These are phyloP conservation scores for Cyclospora cayetanensis DNA, from an alignment of 169 alveolate species.

Conservation along the genomic window DNA sequence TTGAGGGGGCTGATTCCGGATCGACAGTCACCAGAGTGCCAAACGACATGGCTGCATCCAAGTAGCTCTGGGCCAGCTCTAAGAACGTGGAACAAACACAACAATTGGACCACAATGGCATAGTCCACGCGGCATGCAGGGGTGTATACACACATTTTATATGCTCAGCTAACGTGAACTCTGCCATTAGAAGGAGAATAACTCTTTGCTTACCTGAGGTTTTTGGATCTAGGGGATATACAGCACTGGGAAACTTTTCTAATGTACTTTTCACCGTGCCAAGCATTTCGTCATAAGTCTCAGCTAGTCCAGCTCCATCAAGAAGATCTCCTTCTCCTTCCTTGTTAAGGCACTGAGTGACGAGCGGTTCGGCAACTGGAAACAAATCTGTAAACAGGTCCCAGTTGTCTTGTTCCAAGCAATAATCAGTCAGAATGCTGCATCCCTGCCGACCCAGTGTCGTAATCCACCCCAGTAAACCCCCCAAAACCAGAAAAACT, in stretches of 20 bases:
- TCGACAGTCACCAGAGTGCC: slow-evolving; percentile 47
- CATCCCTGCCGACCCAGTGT: slow-evolving; percentile 54
- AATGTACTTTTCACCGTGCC: neutral
- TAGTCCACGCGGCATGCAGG: neutral
- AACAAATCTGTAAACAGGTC: slow-evolving; percentile 15
- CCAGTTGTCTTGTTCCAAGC: slow-evolving; percentile 54
- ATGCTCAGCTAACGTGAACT: neutral
- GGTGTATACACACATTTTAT: neutral
- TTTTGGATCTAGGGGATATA: neutral
- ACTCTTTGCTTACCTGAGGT: slow-evolving; percentile 10
- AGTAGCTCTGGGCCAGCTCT: slow-evolving; percentile 44
- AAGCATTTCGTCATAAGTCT: slow-evolving; percentile 26
- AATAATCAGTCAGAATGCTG: neutral
- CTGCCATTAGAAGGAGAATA: neutral
- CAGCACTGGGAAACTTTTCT: neutral
- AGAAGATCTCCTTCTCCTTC: slow-evolving; percentile 54
- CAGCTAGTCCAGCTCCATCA: slow-evolving; percentile 25
- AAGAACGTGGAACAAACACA: neutral
- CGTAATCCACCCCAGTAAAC: slow-evolving; percentile 30
- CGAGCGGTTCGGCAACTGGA: slow-evolving; percentile 46
- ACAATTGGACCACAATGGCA: neutral
- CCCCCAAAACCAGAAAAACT: slow-evolving; percentile 26
- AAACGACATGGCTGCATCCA: neutral
- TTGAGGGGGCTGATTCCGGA: neutral
- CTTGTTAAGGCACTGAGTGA: slow-evolving; percentile 32